Evolutionary conservation across 2,329 filamentous ascomycete genomes (phyloP), one percentile per base, ranked within the genome.

Genomic region (Sarocladium strictum): DNA sequence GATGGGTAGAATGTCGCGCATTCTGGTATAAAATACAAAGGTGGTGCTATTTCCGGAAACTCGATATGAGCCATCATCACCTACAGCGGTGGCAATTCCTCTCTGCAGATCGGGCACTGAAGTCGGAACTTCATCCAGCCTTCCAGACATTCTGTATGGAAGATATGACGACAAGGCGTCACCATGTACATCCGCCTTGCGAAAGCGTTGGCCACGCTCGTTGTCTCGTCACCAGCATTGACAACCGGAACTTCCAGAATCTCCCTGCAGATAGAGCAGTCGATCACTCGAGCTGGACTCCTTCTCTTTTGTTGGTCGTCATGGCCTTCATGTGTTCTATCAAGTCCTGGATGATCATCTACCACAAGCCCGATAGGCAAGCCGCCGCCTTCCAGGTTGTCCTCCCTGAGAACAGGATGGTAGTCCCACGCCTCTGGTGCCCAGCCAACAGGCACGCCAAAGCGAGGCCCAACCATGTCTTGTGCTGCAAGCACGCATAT

Each of bases 231-330:
- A 10, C 78, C 80, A 1, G 80, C 77, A 52, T 78, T 78, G 29
- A 96, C 73, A 21, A 97, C 86, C 0, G 91, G 90, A 2, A 97
- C 90, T 67, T 97, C 90, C 17, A 99, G 84, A 45, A 88, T 80
- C 70, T 96, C 91, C 71, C 93, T 88, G 68, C 94, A 99, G 61
- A 99, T 97, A 17, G 92, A 90, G 69, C 94, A 99, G 72, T 97
- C 92, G 57, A 96, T 94, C 1, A 68, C 82, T 45, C 79, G 72
- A 12, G 65, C 67, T 51, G 62, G 66, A 32, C 64, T 65, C 35
- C 61, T 57, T 54, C 60, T 61, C 55, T 64, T 65, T 27, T 69
- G 68, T 47, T 66, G 60, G 35, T 72, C 65, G 58, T 73, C 62
- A 55, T 69, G 61, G 53, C 64, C 58, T 56, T 67, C 61, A 55